phyloP scores from a whole-genome alignment of 208 protist species.

The Acanthamoeba quina region DNA sequence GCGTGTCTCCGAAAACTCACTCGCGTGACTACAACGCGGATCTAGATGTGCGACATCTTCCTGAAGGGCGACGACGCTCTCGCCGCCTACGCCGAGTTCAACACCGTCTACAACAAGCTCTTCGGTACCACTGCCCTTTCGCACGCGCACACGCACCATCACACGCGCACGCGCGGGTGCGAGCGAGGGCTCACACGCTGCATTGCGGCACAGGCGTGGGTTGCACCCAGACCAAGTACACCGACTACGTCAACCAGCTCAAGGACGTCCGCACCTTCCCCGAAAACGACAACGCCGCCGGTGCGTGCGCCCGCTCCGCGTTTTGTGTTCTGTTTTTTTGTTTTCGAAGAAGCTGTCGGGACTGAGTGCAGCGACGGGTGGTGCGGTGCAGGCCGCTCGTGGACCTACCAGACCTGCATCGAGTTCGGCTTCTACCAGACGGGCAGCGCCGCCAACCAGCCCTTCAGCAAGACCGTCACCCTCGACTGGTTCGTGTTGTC shows the following conservation, averaged over 20 bases:
- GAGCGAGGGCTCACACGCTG: neutral
- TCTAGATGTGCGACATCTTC: constrained; percentile 22
- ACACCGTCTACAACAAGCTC: constrained; percentile 38
- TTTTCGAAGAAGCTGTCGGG: no score
- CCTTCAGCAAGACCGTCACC: constrained; percentile 63
- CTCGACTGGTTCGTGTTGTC: constrained; percentile 13
- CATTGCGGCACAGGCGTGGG: neutral
- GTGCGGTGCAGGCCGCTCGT: neutral
- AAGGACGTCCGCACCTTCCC: constrained; percentile 49
- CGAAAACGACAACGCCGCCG: constrained; percentile 68
- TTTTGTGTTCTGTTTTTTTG: neutral
- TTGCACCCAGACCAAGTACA: constrained; percentile 64
- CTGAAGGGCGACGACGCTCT: constrained; percentile 29
- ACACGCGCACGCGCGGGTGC: neutral
- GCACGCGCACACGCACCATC: neutral
- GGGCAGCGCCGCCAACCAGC: constrained; percentile 58
- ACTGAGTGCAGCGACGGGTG: no score
- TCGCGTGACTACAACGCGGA: neutral
- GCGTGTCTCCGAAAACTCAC: neutral
- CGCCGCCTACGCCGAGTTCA: constrained; percentile 31
- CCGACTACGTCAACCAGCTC: constrained; percentile 49
- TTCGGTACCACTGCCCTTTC: neutral
- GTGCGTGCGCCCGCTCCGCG: neutral
- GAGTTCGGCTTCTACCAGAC: constrained; percentile 78
- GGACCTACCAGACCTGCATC: constrained; percentile 76